Evolutionary conservation across 2,329 filamentous ascomycete genomes (phyloP).

Genomic region (Diplodia scrobiculata): DNA sequence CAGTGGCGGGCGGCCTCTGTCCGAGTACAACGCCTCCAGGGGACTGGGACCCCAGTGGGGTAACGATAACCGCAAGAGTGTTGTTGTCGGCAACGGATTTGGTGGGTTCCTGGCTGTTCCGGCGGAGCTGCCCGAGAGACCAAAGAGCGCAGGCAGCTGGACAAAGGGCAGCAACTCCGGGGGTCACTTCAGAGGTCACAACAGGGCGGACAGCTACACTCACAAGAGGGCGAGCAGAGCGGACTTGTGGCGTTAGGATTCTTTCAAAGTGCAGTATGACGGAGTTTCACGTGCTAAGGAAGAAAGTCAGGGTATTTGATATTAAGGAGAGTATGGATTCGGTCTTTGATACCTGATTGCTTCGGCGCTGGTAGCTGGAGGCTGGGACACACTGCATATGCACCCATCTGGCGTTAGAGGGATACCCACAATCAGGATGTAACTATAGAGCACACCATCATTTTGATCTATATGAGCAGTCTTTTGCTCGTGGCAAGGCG

Average conservation of each 20-base stretch:
- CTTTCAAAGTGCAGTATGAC: not conserved
- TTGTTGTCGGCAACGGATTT: conserved; percentile 68
- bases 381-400: conserved; percentile 24
- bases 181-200: not conserved
- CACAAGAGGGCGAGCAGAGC: conserved; percentile 26
- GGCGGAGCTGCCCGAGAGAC: conserved; percentile 38
- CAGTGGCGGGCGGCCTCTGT: conserved; percentile 49
- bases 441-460: conserved; percentile 10
- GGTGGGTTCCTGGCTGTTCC: conserved; percentile 68
- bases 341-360: conserved; percentile 16
- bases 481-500: not conserved
- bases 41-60: conserved; percentile 60
- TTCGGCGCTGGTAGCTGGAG: conserved; percentile 29
- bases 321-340: not conserved
- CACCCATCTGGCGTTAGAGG: conserved; percentile 27
- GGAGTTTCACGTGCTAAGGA: not conserved
- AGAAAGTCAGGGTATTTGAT: not conserved
- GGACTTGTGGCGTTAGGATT: conserved; percentile 26
- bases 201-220: conserved; percentile 10
- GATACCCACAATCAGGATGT: conserved; percentile 29
- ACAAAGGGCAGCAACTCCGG: conserved; percentile 7
- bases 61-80: conserved; percentile 60
- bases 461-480: not conserved
- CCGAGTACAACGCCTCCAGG: conserved; percentile 50
- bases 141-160: conserved; percentile 41